Evolutionary conservation across 306 rosid genomes (phyloP).

Genomic region (Ziziphus jujuba): DNA sequence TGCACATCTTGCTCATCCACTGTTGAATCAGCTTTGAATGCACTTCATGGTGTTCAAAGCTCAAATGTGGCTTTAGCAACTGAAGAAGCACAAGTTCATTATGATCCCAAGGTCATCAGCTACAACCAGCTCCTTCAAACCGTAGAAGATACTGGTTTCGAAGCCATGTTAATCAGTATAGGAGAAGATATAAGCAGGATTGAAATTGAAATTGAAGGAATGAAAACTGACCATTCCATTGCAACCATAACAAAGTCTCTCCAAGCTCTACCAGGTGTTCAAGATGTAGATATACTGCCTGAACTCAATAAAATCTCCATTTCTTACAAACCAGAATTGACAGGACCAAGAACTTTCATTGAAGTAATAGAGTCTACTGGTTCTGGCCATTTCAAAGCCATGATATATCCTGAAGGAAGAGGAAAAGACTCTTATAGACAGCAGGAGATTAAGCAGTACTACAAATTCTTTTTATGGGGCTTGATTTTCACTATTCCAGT

Average conservation of each 20-base stretch:
- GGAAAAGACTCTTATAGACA: slow-evolving; percentile 46
- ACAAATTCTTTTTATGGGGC: slow-evolving; percentile 58
- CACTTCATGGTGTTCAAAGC: slow-evolving; percentile 50
- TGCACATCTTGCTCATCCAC: slow-evolving; percentile 81
- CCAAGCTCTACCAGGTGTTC: slow-evolving; percentile 54
- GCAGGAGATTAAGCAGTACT: slow-evolving; percentile 53
- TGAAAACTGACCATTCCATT: slow-evolving; percentile 24
- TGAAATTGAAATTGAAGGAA: slow-evolving; percentile 61
- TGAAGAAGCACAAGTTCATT: slow-evolving; percentile 74
- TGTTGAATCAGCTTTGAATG: slow-evolving; percentile 56
- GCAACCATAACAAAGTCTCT: slow-evolving; percentile 45
- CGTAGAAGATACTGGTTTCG: slow-evolving; percentile 60
- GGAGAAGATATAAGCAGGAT: slow-evolving; percentile 68
- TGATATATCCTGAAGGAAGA: slow-evolving; percentile 46
- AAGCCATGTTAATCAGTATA: slow-evolving; percentile 50
- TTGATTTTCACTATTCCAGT: slow-evolving; percentile 62
- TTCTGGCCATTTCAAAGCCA: slow-evolving; percentile 58
- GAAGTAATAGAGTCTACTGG: slow-evolving; percentile 62
- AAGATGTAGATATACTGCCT: slow-evolving; percentile 20
- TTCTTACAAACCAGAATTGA: slow-evolving; percentile 57
- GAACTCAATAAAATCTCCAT: slow-evolving; percentile 49
- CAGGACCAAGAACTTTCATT: slow-evolving; percentile 78
- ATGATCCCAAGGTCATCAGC: slow-evolving; percentile 54
- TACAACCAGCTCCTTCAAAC: slow-evolving; percentile 42
- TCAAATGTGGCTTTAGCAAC: slow-evolving; percentile 75